These are phyloP conservation scores for Colletotrichum truncatum DNA, from an alignment of 2,329 filamentous ascomycete species.

Conservation along the genomic window DNA sequence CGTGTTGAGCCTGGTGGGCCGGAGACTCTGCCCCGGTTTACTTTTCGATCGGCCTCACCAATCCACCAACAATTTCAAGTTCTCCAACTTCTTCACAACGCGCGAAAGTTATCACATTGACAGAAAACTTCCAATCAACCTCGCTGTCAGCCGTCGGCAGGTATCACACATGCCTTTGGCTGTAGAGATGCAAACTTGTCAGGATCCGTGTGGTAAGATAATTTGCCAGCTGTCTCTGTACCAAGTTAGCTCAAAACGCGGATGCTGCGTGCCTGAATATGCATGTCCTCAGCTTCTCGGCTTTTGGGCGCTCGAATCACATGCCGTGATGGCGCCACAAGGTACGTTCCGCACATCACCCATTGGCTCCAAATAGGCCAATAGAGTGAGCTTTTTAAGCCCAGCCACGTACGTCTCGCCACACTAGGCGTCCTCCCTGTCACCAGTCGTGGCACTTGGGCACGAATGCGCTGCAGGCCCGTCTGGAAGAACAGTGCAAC, in stretches of 20 bases:
- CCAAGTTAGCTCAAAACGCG: background rate
- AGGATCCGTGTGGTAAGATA: background rate
- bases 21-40: conserved; percentile 26
- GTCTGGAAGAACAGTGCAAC: background rate
- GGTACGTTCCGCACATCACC: background rate
- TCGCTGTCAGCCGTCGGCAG: too few species aligned
- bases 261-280: background rate
- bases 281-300: background rate
- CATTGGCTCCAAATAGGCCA: background rate
- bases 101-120: background rate
- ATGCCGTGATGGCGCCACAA: background rate
- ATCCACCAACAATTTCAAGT: too few species aligned
- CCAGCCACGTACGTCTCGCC: conserved; percentile 13
- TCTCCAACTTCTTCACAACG: background rate
- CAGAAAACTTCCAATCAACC: background rate
- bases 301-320: background rate
- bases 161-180: background rate
- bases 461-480: background rate
- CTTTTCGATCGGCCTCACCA: too few species aligned
- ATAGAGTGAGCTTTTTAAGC: background rate
- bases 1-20: conserved; percentile 7
- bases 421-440: background rate
- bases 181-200: background rate
- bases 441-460: background rate
- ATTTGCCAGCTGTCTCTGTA: background rate